Evolutionary conservation across 2,329 filamentous ascomycete genomes (phyloP).

Genomic region (Fusarium haematococcum): DNA sequence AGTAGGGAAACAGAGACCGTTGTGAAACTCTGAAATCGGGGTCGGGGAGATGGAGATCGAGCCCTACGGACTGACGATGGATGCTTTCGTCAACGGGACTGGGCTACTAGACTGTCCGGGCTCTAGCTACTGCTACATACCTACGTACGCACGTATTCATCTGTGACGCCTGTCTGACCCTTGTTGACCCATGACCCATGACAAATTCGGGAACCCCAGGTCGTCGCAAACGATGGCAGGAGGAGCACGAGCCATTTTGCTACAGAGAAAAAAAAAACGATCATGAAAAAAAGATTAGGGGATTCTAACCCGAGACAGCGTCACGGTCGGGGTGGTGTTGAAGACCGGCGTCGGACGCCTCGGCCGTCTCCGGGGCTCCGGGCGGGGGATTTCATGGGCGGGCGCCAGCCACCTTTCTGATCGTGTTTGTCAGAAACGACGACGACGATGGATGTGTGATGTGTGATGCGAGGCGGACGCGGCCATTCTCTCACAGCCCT

Average conservation of each 20-base stretch:
- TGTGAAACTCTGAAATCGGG: constrained; percentile 1
- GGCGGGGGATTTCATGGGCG: constrained; percentile 4
- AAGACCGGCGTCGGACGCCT: constrained; percentile 37
- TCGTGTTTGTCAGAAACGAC: background rate
- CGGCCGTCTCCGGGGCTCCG: constrained; percentile 40
- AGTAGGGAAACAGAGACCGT: background rate
- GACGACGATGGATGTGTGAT: background rate
- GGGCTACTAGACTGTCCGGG: background rate
- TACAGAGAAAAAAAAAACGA: background rate
- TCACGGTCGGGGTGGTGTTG: constrained; percentile 38
- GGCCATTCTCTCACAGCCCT: background rate
- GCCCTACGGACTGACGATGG: background rate
- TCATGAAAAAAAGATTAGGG: constrained; percentile 14
- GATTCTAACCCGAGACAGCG: constrained; percentile 40
- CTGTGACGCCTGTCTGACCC: constrained; percentile 30
- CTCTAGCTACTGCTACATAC: background rate
- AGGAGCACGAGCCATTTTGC: constrained; percentile 7
- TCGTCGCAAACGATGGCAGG: background rate
- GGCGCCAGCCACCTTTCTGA: background rate
- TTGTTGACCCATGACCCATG: constrained; percentile 10
- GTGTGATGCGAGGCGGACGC: background rate
- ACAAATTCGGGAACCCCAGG: constrained; percentile 3
- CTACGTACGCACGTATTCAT: constrained; percentile 13
- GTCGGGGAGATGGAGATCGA: background rate
- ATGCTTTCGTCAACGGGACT: background rate